Evolutionary conservation across 225 moss, liverwort and hornwort species (phyloP).

Genomic region (Bryum argenteum): DNA sequence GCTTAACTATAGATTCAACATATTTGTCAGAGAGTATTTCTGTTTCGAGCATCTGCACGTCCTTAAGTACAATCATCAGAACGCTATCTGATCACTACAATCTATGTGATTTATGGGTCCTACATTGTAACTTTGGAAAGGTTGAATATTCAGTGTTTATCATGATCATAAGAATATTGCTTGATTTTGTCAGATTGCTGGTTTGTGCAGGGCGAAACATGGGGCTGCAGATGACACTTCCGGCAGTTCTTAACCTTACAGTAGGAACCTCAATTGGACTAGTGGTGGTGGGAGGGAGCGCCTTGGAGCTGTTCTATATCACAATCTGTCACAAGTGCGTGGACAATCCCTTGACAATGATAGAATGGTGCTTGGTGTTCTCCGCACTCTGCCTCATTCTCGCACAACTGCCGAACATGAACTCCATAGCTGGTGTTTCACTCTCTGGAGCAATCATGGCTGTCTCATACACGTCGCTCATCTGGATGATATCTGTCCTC

Average conservation of each 20-base stretch:
- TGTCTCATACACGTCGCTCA: constrained; percentile 63
- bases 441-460: constrained; percentile 79
- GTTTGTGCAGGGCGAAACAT: constrained; percentile 47
- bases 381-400: constrained; percentile 65
- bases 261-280: constrained; percentile 71
- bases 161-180: too few relatives aligned
- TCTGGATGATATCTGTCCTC: constrained; percentile 69
- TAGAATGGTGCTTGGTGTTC: constrained; percentile 80
- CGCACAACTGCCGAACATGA: constrained; percentile 73
- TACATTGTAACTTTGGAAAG: too few relatives aligned
- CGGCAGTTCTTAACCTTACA: constrained; percentile 55
- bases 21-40: background rate
- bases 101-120: background rate
- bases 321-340: constrained; percentile 61
- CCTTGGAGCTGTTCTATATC: constrained; percentile 69
- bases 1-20: background rate
- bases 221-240: constrained; percentile 48
- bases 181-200: background rate
- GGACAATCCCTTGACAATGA: constrained; percentile 51
- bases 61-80: background rate
- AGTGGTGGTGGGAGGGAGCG: constrained; percentile 69
- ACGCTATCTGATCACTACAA: background rate
- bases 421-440: constrained; percentile 84
- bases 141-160: too few relatives aligned
- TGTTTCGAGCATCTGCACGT: background rate